Conservation (phyloP, 148 eudicot species). For the Diospyros kaki region DNA sequence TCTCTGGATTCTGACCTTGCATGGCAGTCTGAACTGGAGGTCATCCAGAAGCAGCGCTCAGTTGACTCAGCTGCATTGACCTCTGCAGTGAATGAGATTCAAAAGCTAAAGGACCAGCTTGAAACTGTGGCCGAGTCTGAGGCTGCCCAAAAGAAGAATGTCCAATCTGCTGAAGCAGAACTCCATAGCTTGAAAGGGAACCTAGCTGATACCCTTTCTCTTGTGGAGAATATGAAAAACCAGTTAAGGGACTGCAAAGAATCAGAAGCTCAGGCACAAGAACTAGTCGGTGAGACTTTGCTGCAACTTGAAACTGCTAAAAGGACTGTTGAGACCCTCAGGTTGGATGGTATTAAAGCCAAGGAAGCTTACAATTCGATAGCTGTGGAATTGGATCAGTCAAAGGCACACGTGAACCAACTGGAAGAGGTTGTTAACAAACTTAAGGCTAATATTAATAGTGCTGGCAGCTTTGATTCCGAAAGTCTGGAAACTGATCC, state of each 20-base stretch:
- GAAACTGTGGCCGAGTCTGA: conserved; percentile 40
- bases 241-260: conserved; percentile 50
- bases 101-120: conserved; percentile 52
- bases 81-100: conserved; percentile 54
- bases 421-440: conserved; percentile 57
- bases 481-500: neutral
- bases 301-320: conserved; percentile 72
- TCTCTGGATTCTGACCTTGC: conserved; percentile 34
- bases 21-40: conserved; percentile 37
- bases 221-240: conserved; percentile 55
- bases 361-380: conserved; percentile 37
- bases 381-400: conserved; percentile 49
- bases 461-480: conserved; percentile 8
- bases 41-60: conserved; percentile 28
- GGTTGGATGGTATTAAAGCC: conserved; percentile 36
- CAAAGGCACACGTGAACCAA: conserved; percentile 43
- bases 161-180: conserved; percentile 39
- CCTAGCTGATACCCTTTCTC: conserved; percentile 35
- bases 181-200: conserved; percentile 49
- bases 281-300: conserved; percentile 47
- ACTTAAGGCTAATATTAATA: conserved; percentile 30
- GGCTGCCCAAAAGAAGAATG: conserved; percentile 28
- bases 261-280: conserved; percentile 65
- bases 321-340: conserved; percentile 50
- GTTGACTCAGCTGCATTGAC: conserved; percentile 43